A percentile compares a stretch with the other conserved stretches of the same genome.
phyloP scores from a whole-genome alignment of 208 protist species.

The Naegleria gruberi region DNA sequence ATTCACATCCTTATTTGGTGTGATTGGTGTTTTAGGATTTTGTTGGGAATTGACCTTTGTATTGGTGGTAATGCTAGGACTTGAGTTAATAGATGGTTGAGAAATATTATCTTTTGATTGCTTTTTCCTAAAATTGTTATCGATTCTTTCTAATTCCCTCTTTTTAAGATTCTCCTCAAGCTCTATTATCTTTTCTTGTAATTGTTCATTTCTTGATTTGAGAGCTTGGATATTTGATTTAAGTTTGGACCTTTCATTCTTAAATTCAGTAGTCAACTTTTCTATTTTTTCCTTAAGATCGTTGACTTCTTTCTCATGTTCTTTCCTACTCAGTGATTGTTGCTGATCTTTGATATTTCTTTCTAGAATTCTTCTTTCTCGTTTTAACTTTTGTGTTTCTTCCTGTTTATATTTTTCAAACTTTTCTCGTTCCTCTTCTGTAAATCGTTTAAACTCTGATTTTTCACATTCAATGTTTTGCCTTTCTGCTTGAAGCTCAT shows the following conservation, averaged over 20 bases:
- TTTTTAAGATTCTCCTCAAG: background rate
- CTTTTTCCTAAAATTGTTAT: background rate
- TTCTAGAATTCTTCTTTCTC: background rate
- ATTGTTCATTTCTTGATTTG: background rate
- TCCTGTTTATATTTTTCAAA: slow-evolving; percentile 6
- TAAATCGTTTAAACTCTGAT: background rate
- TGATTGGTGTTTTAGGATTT: background rate
- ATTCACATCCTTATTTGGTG: too few relatives aligned
- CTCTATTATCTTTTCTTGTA: background rate
- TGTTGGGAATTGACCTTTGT: background rate
- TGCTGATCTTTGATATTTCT: background rate
- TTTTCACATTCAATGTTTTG: background rate
- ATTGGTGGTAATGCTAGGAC: background rate
- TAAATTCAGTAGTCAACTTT: background rate
- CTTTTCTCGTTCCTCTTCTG: background rate
- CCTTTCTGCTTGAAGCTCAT: background rate
- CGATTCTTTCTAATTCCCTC: slow-evolving; percentile 12
- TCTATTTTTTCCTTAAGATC: background rate
- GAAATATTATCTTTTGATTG: background rate
- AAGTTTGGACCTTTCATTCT: background rate
- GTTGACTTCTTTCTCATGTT: background rate
- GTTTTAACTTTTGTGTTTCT: background rate
- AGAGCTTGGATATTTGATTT: background rate
- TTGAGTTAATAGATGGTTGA: background rate
- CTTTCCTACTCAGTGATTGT: background rate